Evolutionary conservation across 495 filamentous ascomycete genomes (phyloP).

Genomic region (Podospora anserina): DNA sequence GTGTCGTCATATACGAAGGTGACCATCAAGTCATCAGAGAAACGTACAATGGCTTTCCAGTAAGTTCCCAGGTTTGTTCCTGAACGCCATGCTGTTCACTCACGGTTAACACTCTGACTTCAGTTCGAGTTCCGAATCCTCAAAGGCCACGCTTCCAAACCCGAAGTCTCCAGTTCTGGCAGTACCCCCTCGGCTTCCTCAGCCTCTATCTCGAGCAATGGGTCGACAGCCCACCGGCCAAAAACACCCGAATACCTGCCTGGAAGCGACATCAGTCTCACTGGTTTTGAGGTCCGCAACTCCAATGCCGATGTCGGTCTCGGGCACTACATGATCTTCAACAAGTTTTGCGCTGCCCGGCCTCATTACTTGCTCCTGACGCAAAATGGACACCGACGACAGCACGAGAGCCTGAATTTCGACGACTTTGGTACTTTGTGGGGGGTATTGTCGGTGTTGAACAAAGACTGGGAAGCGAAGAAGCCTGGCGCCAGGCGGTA

Average conservation of each 20-base stretch:
- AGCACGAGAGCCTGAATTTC: conserved; percentile 24
- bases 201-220: not conserved
- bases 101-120: not conserved
- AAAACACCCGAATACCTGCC: conserved; percentile 9
- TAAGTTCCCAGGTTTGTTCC: not conserved
- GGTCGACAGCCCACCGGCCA: not conserved
- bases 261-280: conserved; percentile 30
- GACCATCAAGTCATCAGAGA: not conserved
- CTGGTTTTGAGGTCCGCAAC: conserved; percentile 20
- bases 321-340: conserved; percentile 39
- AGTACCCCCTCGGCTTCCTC: not conserved
- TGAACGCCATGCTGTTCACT: too few species aligned
- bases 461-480: not conserved
- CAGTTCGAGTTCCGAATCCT: not conserved
- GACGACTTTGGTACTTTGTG: conserved; percentile 19
- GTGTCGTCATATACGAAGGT: not conserved
- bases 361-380: conserved; percentile 43
- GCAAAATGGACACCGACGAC: conserved; percentile 37
- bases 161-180: not conserved
- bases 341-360: conserved; percentile 42
- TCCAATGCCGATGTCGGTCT: conserved; percentile 7
- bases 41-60: not conserved
- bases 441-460: conserved; percentile 3
- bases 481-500: conserved; percentile 7
- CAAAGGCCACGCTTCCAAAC: not conserved